phyloP scores from a whole-genome alignment of 345 rosid genomes.

The Euphorbia peplus region DNA sequence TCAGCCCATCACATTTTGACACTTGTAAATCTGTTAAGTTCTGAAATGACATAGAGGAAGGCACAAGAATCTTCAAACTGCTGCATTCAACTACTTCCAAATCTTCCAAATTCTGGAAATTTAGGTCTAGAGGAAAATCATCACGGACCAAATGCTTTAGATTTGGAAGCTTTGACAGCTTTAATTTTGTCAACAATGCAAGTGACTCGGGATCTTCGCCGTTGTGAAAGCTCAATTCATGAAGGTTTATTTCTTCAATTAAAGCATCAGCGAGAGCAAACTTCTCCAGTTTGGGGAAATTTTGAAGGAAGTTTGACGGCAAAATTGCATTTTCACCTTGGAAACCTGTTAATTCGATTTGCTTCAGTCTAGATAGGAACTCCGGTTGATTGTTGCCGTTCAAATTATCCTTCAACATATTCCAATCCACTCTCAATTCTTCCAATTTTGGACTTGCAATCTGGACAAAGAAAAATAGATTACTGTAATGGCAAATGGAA shows the following conservation, averaged over 20 bases:
- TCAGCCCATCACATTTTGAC: slow-evolving; percentile 1
- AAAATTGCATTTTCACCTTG: neutral
- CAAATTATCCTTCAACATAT: neutral
- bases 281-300: neutral
- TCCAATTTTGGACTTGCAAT: slow-evolving; percentile 4
- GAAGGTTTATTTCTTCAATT: neutral
- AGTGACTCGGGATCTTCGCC: neutral
- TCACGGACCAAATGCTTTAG: neutral
- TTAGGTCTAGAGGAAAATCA: neutral
- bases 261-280: neutral
- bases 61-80: slow-evolving; percentile 6
- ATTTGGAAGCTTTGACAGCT: neutral
- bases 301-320: neutral
- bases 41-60: neutral
- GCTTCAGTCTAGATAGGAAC: neutral
- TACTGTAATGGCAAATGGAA: no score
- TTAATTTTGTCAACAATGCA: neutral
- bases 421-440: slow-evolving; percentile 5
- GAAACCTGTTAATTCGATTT: neutral
- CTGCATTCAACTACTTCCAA: neutral
- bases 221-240: no score
- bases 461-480: neutral
- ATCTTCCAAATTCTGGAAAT: neutral
- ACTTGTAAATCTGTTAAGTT: neutral
- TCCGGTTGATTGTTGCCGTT: neutral